Conservation (phyloP, 768 basidiomycete genomes). For the Amanita pallidorosea region DNA sequence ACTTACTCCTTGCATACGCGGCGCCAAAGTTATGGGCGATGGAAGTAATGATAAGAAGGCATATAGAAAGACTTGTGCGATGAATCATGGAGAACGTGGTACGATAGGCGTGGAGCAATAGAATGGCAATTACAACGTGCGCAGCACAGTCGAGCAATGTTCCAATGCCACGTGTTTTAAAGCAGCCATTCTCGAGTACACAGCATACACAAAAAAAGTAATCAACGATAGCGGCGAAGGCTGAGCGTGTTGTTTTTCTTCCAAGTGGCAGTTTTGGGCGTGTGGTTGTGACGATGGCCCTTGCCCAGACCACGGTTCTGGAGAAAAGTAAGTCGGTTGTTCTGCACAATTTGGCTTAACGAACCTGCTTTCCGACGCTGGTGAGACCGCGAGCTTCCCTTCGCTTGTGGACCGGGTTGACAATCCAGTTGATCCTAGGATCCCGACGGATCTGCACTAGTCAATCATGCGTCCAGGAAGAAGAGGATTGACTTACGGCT, state of each 20-base stretch:
- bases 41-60: not conserved
- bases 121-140: not conserved
- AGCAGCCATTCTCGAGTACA: slow-evolving; percentile 12
- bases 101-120: not conserved
- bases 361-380: slow-evolving; percentile 88
- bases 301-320: slow-evolving; percentile 97
- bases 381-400: slow-evolving; percentile 97
- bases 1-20: not conserved
- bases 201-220: slow-evolving; percentile 13
- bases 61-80: not conserved
- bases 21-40: not conserved
- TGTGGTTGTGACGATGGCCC: slow-evolving; percentile 90
- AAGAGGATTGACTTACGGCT: slow-evolving; percentile 45
- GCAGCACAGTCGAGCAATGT: not conserved
- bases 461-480: slow-evolving; percentile 7
- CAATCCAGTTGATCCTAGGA: slow-evolving; percentile 98
- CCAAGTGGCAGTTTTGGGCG: slow-evolving; percentile 86
- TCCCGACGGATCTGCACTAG: slow-evolving; percentile 78
- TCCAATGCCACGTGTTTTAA: not conserved
- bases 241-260: slow-evolving; percentile 97
- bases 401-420: slow-evolving; percentile 96
- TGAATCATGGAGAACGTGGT: not conserved
- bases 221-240: slow-evolving; percentile 80
- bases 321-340: not conserved
- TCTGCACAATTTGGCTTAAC: slow-evolving; percentile 12